These are phyloP conservation scores for Narthecium ossifragum DNA, from an alignment of 106 monocot species.

Conservation along the genomic window DNA sequence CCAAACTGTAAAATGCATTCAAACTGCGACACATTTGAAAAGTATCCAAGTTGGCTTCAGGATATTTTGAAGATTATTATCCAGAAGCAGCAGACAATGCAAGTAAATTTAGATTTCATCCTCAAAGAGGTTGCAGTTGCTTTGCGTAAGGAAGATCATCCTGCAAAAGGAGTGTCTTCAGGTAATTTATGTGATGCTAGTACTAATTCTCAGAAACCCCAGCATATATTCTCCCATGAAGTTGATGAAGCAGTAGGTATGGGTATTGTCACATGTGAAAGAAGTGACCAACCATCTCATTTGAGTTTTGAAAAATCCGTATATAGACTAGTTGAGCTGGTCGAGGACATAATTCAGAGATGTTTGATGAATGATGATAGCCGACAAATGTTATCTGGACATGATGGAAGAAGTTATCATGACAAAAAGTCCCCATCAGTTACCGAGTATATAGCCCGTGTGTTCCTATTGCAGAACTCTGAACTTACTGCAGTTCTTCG, in stretches of 20 bases:
- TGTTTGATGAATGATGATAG: constrained; percentile 4
- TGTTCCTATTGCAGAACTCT: constrained; percentile 49
- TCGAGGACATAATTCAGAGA: constrained; percentile 42
- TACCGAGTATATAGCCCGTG: constrained; percentile 21
- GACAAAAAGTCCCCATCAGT: background rate
- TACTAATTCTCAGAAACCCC: background rate
- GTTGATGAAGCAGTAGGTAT: background rate
- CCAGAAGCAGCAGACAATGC: constrained; percentile 21
- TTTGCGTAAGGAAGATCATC: constrained; percentile 2
- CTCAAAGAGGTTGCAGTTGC: constrained; percentile 23
- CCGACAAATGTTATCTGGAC: constrained; percentile 8
- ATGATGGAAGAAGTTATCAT: background rate
- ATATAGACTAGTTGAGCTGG: constrained; percentile 35
- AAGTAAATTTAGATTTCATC: constrained; percentile 24
- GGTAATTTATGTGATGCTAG: background rate
- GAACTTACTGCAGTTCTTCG: constrained; percentile 39
- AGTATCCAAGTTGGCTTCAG: constrained; percentile 32
- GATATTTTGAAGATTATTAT: constrained; percentile 38
- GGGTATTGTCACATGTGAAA: background rate
- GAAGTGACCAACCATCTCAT: constrained; percentile 3
- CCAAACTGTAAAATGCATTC: background rate
- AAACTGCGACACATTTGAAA: constrained; percentile 14
- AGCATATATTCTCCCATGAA: constrained; percentile 6
- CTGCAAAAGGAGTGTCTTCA: background rate
- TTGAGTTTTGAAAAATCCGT: constrained; percentile 27